Evolutionary conservation across 108 stramenopile species (phyloP).

Genomic region (Pseudonitzschia delicatissima): DNA sequence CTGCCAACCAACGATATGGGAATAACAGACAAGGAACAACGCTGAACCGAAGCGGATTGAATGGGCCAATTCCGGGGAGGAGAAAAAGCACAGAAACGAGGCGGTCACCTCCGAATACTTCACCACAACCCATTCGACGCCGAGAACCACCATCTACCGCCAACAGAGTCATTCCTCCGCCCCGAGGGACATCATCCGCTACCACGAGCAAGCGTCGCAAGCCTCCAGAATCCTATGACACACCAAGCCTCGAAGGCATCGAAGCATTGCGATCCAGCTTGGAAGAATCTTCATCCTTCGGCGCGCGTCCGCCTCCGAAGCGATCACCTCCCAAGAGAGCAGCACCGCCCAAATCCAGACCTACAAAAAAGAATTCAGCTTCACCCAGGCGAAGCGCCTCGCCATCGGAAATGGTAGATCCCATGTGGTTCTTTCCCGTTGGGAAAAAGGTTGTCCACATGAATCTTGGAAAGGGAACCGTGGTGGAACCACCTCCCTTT

Average conservation of each 20-base stretch:
- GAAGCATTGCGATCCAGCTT: background rate
- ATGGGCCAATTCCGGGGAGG: background rate
- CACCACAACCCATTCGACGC: too few relatives aligned
- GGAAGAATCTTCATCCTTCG: background rate
- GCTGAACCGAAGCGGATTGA: background rate
- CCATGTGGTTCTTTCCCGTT: constrained; percentile 72
- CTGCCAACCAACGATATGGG: background rate
- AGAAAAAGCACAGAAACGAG: background rate
- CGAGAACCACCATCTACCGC: background rate
- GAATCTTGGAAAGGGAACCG: constrained; percentile 57
- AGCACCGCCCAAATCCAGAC: background rate
- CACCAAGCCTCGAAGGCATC: background rate
- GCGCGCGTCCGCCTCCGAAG: background rate
- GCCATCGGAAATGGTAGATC: constrained; percentile 45
- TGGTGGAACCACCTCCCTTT: constrained; percentile 49
- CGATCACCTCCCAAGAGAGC: background rate
- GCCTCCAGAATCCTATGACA: background rate
- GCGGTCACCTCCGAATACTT: background rate
- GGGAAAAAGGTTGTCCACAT: constrained; percentile 60
- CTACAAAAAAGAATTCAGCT: constrained; percentile 2
- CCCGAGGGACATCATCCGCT: too few relatives aligned
- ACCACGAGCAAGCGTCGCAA: background rate
- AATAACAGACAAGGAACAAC: background rate
- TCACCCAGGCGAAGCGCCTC: background rate
- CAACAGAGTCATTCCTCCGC: background rate